Evolutionary conservation across 1,284 basidiomycete species (phyloP), one percentile per base, ranked within the genome.

Genomic region (Anthracocystis setariae): DNA sequence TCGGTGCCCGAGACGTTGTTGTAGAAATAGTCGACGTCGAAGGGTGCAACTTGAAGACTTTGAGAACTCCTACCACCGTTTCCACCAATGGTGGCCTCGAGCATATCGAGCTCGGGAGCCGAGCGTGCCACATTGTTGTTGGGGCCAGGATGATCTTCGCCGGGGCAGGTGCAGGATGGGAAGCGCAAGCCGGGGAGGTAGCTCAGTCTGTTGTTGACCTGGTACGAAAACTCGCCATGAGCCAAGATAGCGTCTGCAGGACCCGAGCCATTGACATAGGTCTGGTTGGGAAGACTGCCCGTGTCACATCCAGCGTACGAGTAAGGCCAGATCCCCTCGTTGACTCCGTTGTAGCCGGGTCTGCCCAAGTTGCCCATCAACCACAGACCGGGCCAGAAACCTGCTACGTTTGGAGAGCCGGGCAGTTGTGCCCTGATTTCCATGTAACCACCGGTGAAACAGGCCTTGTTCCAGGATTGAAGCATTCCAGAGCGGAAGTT

Each of bases 61-160:
- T 76, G 67, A 61, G 76, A 81, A 3, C 73, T 75, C 21, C 53
- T 42, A 4, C 68, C 64, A 21, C 44, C 59, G 13, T 48, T 57
- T 8, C 48, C 79, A 87, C 89, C 84, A 87, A 85, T 85, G 67
- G 88, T 86, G 8, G 79, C 74, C 62, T 83, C 80, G 46, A 79
- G 65, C 40, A 82, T 73, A 50, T 83, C 82, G 24, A 83, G 45
- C 51, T 83, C 82, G 7, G 82, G 82, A 17, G 72, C 68, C 10
- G 54, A 49, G 21, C 82, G 74, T 5, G 75, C 82, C n/a, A 76
- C 72, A 20, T 75, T 68, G 24, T 39, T 47, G 47, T 71, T 62
- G 2, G 79, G 79, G 3, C 79, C 79, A 0, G 70, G 75, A 29
- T 76, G 76, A 25, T 78, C 78, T 39, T 76, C 63, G 35, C 68